Conservation (phyloP, 495 filamentous ascomycete genomes). For the Ramalina peruviana region DNA sequence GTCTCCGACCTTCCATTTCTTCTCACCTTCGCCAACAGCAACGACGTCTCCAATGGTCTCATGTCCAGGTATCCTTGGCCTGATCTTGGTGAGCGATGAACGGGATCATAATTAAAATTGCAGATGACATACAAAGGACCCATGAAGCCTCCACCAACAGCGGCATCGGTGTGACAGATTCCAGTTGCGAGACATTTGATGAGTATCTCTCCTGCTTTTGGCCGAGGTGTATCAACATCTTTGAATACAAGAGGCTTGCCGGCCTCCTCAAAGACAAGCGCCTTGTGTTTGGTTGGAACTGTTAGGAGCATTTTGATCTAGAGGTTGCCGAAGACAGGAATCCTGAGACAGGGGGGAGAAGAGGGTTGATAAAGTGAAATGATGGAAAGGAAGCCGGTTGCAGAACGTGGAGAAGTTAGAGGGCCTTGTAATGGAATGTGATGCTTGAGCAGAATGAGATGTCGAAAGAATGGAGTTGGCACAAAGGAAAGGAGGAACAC, state of each 20-base stretch:
- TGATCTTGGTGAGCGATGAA: background rate
- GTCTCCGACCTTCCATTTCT: constrained; percentile 47
- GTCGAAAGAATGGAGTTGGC: no score
- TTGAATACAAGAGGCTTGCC: constrained; percentile 54
- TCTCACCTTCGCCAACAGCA: constrained; percentile 40
- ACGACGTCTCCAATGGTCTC: constrained; percentile 48
- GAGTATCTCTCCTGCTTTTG: constrained; percentile 48
- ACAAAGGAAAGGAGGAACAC: no score
- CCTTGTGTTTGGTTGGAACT: constrained; percentile 54
- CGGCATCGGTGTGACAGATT: constrained; percentile 55
- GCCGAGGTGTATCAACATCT: constrained; percentile 52
- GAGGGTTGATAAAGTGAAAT: background rate
- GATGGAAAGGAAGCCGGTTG: no score
- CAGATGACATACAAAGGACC: background rate
- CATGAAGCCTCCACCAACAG: constrained; percentile 41
- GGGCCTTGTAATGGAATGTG: no score
- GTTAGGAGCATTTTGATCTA: constrained; percentile 18
- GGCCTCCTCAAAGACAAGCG: constrained; percentile 53
- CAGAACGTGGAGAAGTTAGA: no score
- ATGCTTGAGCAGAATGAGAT: no score
- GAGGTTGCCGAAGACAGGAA: background rate
- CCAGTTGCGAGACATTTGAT: constrained; percentile 43
- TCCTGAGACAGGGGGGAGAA: background rate
- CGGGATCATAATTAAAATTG: background rate
- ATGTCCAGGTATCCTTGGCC: constrained; percentile 29